Percentiles rank a stretch among this genome's conserved stretches.
Evolutionary conservation across 2,329 filamentous ascomycete genomes (phyloP).

Genomic region (Alternaria gaisen): DNA sequence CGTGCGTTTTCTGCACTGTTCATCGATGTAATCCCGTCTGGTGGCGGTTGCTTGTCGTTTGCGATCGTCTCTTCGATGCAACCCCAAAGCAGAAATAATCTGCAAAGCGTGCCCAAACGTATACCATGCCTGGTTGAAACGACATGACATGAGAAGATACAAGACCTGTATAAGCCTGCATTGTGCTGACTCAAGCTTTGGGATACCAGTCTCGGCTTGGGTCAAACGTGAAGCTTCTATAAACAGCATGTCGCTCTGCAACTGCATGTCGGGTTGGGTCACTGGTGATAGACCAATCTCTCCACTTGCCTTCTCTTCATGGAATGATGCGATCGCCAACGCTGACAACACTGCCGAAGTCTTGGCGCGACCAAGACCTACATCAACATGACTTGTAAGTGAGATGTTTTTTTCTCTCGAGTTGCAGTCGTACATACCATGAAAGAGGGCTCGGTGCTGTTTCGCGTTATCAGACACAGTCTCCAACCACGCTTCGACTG

Average conservation of each 20-base stretch:
- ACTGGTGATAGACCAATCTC: constrained; percentile 34
- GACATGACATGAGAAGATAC: constrained; percentile 65
- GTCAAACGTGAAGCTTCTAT: constrained; percentile 50
- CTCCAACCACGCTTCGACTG: constrained; percentile 58
- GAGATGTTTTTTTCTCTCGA: not conserved
- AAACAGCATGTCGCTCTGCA: constrained; percentile 54
- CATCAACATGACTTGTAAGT: not conserved
- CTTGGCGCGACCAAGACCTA: constrained; percentile 50
- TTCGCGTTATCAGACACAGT: constrained; percentile 26
- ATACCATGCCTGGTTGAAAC: constrained; percentile 68
- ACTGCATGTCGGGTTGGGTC: constrained; percentile 34
- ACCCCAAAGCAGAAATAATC: constrained; percentile 57
- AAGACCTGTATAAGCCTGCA: constrained; percentile 64
- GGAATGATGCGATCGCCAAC: constrained; percentile 59
- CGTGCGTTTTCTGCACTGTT: constrained; percentile 64
- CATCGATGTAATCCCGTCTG: constrained; percentile 54
- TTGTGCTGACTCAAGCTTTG: constrained; percentile 64
- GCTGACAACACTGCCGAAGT: constrained; percentile 49
- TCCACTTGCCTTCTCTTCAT: constrained; percentile 52
- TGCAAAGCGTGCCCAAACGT: constrained; percentile 65
- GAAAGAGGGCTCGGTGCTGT: constrained; percentile 44
- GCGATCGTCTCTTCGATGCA: constrained; percentile 50
- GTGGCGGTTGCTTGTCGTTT: constrained; percentile 27
- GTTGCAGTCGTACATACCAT: constrained; percentile 40
- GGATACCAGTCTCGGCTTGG: constrained; percentile 60